Evolutionary conservation across 2,329 filamentous ascomycete species (phyloP), one percentile per base, ranked within the genome.

Genomic region (Teratosphaeria destructans): DNA sequence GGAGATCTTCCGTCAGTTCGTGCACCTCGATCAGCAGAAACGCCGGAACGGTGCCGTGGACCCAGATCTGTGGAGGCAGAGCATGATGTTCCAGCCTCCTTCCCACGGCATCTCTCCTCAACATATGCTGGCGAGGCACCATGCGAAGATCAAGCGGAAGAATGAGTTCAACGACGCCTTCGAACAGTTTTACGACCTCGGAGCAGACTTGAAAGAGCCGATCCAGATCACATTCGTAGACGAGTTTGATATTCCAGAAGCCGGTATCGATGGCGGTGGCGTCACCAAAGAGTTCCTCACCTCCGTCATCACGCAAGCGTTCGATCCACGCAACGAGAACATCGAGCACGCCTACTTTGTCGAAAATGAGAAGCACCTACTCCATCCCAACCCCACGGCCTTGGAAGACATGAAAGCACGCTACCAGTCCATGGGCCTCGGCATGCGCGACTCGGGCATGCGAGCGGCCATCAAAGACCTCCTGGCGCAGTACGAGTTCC

Each of bases 211-310:
- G 59, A 97, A 97, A 71, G 93, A 97, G 70, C 90, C 91, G 0
- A 96, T 99, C 39, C 90, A 95, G 70, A 97, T 99, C 68, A 94
- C 90, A 0, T 99, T 99, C 72, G 86, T 96, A 52, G 94, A 99
- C 71, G 83, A 91, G 61, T 99, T 95, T 66, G 89, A 88, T 62
- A 84, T 87, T 1, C 81, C 84, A 7, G 94, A 99, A 75, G 93
- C 93, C 12, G 94, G 94, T 10, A 97, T 99, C 59, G 94, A 99
- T 70, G 94, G 94, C 0, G 94, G 94, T 8, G 94, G 94, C 63
- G 94, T 99, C 8, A 96, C 93, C 1, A 99, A 99, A 67, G 94
- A 99, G 69, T 99, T 99, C 63, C 79, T 99, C 12, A 96, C 87
- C 0, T 94, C 89, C 62, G 84, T 96, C 55, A 95, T 90, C 1